phyloP scores from a whole-genome alignment of 345 rosid genomes.

The Salix caprea region DNA sequence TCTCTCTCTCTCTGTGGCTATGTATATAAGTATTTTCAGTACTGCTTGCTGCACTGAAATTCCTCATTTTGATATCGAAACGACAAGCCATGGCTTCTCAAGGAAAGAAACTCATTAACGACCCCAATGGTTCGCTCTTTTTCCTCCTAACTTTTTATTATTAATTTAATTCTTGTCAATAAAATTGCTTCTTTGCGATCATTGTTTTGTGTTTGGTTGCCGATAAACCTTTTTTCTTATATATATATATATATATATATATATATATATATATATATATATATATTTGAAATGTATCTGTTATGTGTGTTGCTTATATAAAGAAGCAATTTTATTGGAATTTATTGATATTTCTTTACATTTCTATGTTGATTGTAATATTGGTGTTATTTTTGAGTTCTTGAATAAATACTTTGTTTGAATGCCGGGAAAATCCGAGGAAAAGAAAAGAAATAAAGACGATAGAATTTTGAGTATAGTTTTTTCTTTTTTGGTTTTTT shows the following conservation, averaged over 20 bases:
- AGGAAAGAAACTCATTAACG: conserved; percentile 87
- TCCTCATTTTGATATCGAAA: neutral
- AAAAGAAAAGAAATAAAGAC: neutral
- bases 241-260: neutral
- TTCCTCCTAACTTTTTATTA: neutral
- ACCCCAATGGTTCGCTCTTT: conserved; percentile 65
- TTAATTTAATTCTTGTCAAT: neutral
- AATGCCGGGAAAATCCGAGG: neutral
- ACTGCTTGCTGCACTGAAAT: neutral
- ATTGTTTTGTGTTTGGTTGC: conserved; percentile 13
- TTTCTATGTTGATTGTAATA: neutral
- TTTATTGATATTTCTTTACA: neutral
- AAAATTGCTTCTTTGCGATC: neutral
- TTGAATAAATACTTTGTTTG: neutral
- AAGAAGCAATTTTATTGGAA: neutral
- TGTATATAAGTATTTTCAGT: neutral
- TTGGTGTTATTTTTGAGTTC: neutral
- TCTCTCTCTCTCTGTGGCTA: neutral
- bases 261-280: too few species aligned
- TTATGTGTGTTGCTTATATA: neutral
- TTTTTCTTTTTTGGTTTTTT: neutral
- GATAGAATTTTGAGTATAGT: neutral
- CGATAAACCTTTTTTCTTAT: neutral
- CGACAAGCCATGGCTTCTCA: conserved; percentile 52
- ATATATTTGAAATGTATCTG: neutral